Base-by-base conservation (phyloP, 2,329 filamentous ascomycete species). In the Lasiodiplodia gonubiensis region DNA sequence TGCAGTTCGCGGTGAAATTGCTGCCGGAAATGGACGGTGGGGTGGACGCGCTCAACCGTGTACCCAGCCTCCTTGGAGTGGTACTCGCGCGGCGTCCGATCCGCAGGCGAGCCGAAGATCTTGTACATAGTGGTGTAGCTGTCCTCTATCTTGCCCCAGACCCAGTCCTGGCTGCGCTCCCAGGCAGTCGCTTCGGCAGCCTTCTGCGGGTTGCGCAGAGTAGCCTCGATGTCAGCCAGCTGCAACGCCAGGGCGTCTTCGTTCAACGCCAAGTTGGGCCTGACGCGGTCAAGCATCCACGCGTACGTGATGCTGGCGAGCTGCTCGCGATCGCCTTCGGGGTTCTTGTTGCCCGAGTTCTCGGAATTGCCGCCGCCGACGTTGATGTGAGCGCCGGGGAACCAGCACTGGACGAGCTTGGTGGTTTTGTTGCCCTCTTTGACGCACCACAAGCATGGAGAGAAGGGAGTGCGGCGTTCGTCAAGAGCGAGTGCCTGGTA, bases 401-500 rank as follows among this genome's bases (percentile, higher is more conserved):
- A 86, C 85, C 85, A 87, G 11, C 84, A 82, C 72, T 86, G 85
- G 16, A 80, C 78, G 35, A 86, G 73, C 33, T 79, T 68, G 11
- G 54, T 57, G 14, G 33, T 27, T 2, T 25, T 57, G 11, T 57
- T 57, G 21, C 35, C 54, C 2, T 57, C 35, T 18, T 52, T 39
- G 51, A 84, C 80, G 61, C 83, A 81, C 85, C 85, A 87, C 0
- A 87, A 73, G 0, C 84, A 84, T 0, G 85, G 85, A 0, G 79
- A 78, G 70, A 85, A 87, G 0, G 85, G 82, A 5, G 73, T 75
- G 0, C 85, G 80, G 53, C 80, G 80, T 70, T 87, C 85, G 59
- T 87, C 85, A 0, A 87, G 77, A 2, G 84, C 85, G 0, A 87
- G 75, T 0, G 85, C 85, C 54, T 87, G 85, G 68, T 86, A 87